A percentile compares a stretch with the other conserved stretches of the same genome.
Evolutionary conservation across 192 early-diverging fungal species (phyloP).

Genomic region (Linnemannia zychae): DNA sequence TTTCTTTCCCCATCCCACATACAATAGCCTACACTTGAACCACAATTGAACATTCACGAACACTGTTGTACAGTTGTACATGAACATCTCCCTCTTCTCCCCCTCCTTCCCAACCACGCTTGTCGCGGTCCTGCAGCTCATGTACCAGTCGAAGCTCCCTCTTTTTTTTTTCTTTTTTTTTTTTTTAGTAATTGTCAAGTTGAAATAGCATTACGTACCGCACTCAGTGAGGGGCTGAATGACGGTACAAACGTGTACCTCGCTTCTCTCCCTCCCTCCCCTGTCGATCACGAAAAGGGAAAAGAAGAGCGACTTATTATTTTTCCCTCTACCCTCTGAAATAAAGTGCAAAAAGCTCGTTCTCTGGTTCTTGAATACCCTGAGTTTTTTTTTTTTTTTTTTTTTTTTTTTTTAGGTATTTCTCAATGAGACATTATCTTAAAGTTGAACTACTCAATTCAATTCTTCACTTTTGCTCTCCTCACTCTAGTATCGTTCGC

Average conservation of each 20-base stretch:
- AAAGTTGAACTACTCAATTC: neutral
- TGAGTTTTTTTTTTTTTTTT: too few relatives aligned
- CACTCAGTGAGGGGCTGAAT: neutral
- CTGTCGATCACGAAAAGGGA: slow-evolving; percentile 4
- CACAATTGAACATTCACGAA: too few relatives aligned
- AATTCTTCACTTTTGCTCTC: neutral
- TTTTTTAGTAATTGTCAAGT: too few relatives aligned
- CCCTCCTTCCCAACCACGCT: neutral
- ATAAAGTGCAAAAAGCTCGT: too few relatives aligned
- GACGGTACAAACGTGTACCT: neutral
- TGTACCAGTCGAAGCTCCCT: slow-evolving; percentile 1
- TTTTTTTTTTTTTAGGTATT: too few relatives aligned
- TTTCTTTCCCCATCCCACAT: too few relatives aligned
- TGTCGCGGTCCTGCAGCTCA: neutral
- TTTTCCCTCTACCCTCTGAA: neutral
- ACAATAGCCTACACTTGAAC: too few relatives aligned
- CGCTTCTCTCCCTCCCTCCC: neutral
- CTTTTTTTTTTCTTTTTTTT: neutral
- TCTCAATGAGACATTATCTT: too few relatives aligned
- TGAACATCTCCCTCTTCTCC: too few relatives aligned
- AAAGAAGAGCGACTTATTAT: neutral
- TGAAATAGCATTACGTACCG: neutral
- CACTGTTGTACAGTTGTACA: too few relatives aligned
- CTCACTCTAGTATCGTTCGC: neutral
- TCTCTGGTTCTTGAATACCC: neutral